These are phyloP conservation scores for Zea luxurians DNA, from an alignment of 176 grass and related monocot species.

Conservation along the genomic window DNA sequence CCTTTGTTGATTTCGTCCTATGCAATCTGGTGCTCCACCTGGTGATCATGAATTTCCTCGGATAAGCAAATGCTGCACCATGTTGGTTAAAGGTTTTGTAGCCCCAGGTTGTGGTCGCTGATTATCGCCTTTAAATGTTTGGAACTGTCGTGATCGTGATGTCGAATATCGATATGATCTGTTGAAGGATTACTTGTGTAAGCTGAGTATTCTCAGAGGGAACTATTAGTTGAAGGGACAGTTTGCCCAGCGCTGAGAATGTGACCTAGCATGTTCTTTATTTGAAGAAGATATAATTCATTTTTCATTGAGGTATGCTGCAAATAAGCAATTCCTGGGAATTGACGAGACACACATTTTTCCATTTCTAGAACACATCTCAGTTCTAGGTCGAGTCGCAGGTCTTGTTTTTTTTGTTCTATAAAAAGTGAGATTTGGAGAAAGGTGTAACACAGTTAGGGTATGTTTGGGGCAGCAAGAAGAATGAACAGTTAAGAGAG, in stretches of 20 bases:
- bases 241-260: slow-evolving; percentile 6
- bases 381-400: no score
- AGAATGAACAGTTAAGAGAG: no score
- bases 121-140: not conserved
- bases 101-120: not conserved
- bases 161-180: slow-evolving; percentile 20
- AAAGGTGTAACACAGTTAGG: no score
- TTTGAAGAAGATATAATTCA: not conserved
- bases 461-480: no score
- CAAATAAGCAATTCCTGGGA: no score
- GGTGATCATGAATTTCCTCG: slow-evolving; percentile 94
- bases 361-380: no score
- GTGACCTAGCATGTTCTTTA: not conserved
- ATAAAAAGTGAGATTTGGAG: no score
- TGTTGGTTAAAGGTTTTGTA: slow-evolving; percentile 29
- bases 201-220: not conserved
- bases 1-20: slow-evolving; percentile 62
- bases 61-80: slow-evolving; percentile 32
- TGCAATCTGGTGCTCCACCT: slow-evolving; percentile 93
- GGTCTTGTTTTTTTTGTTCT: no score
- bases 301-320: not conserved
- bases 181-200: slow-evolving; percentile 4
- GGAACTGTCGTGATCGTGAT: not conserved
- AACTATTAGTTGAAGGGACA: not conserved
- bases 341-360: no score